A percentile compares a stretch with the other conserved stretches of the same genome.
Evolutionary conservation across 306 rosid species (phyloP).

Genomic region (Canavalia ensiformis): DNA sequence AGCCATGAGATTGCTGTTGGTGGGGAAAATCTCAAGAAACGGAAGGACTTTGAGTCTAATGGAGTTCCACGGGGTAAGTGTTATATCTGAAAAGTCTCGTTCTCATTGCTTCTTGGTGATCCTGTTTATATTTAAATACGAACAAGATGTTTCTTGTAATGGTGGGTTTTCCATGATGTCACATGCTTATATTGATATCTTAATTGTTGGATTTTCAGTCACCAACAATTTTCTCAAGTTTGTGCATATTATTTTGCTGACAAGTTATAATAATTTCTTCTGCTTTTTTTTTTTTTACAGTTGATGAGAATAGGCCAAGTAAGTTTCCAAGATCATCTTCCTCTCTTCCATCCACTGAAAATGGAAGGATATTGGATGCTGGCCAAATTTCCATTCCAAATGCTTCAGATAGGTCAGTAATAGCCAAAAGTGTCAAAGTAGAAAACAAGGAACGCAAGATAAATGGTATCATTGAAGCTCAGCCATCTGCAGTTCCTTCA

Average conservation of each 20-base stretch:
- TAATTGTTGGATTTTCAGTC: constrained; percentile 39
- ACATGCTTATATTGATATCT: constrained; percentile 38
- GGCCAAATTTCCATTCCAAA: constrained; percentile 59
- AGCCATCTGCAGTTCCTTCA: constrained; percentile 50
- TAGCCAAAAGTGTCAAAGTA: constrained; percentile 54
- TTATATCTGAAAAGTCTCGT: constrained; percentile 48
- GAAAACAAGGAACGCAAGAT: constrained; percentile 63
- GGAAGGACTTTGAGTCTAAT: constrained; percentile 82
- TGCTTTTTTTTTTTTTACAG: constrained; percentile 66
- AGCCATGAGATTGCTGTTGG: constrained; percentile 54
- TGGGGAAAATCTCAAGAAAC: constrained; percentile 73
- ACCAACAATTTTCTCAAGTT: constrained; percentile 40
- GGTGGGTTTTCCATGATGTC: constrained; percentile 47
- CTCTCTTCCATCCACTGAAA: constrained; percentile 63
- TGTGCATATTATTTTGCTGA: constrained; percentile 48
- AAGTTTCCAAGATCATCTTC: constrained; percentile 68
- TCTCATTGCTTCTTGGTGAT: constrained; percentile 49
- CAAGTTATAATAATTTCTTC: constrained; percentile 48
- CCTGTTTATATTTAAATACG: constrained; percentile 49
- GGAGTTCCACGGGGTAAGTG: constrained; percentile 92
- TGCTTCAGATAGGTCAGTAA: constrained; percentile 60
- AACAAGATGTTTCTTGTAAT: constrained; percentile 39
- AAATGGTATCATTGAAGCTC: constrained; percentile 73
- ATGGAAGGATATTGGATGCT: constrained; percentile 77
- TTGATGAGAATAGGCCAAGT: constrained; percentile 71